Base-by-base conservation (phyloP, 179 eudicot genomes). In the Beta corolliflora region DNA sequence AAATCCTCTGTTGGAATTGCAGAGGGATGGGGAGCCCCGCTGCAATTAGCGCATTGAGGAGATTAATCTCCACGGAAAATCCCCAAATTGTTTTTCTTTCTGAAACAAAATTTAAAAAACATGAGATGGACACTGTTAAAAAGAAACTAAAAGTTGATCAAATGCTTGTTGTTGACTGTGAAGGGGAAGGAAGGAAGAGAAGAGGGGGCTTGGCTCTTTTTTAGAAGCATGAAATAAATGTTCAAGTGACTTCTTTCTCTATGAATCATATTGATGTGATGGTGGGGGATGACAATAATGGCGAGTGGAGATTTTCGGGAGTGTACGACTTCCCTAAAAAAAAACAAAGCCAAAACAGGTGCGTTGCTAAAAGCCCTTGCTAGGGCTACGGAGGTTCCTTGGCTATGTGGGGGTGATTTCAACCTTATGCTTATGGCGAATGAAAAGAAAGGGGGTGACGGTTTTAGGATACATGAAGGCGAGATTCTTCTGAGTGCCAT, bases 81-180 rank as follows among this genome's bases (percentile, higher is more conserved):
- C 67, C 44, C 67, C 31, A 79, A 31, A 29, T 79, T 19, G 80
- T 73, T 19, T 77, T 77, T 21, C 21, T 77, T 13, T 50, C 31
- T 25, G 36, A 77, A 12, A 77, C 52, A 8, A 77, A 67, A 29
- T 0, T n/a, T n/a, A 1, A 15, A 25, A 67, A 19, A 3, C 5
- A 0, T 3, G 0, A 0, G 75, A n/a, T 59, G 75, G 44, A 54
- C 1, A 15, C 0, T 9, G 25, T 79, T 55, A 31, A 23, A 5
- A 12, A n/a, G 0, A 15, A 11, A 45, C 1, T 50, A 7, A 3
- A 5, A 0, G 14, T 29, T 13, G n/a, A 29, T 13, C 50, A 67
- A 7, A 7, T 11, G 1, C 0, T 66, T 1, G 10, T 21, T 0
- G 73, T 50, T 5, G 73, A 16, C 2, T 50, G 50, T 29, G 8